These are phyloP conservation scores for Coniochaeta sp. DNA, from an alignment of 2,329 filamentous ascomycete genomes.

Conservation along the genomic window DNA sequence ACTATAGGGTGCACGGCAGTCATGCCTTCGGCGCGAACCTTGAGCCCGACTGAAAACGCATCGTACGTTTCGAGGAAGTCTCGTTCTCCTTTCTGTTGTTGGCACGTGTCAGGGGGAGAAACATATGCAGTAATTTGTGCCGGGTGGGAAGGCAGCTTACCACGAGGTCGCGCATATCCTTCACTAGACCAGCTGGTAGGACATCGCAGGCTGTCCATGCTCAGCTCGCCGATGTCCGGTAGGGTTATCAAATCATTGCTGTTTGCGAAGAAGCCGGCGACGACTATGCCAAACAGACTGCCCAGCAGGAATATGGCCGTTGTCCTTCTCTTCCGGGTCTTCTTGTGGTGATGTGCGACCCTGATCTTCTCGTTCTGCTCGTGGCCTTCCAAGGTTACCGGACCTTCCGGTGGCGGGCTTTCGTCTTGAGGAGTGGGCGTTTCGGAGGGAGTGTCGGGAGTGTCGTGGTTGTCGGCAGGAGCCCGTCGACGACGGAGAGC, in stretches of 20 bases:
- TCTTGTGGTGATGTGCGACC: conserved; percentile 35
- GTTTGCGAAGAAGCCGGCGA: conserved; percentile 83
- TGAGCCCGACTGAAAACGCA: conserved; percentile 83
- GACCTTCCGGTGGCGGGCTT: conserved; percentile 10
- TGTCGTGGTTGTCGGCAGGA: too few species aligned
- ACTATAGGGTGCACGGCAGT: conserved; percentile 80
- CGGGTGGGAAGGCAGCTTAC: conserved; percentile 39
- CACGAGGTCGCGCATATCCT: conserved; percentile 78
- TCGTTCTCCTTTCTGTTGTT: conserved; percentile 67
- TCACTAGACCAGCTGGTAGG: conserved; percentile 76
- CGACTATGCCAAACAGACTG: conserved; percentile 81
- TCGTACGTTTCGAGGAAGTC: conserved; percentile 82
- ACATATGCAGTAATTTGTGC: too few species aligned
- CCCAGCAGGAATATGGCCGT: conserved; percentile 82
- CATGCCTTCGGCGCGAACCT: conserved; percentile 75
- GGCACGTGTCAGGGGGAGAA: neutral
- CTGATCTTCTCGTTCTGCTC: conserved; percentile 28
- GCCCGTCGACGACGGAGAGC: conserved; percentile 17
- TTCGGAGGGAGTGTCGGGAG: conserved; percentile 20
- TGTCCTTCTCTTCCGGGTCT: conserved; percentile 64
- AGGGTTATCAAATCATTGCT: conserved; percentile 85
- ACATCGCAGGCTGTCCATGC: conserved; percentile 82
- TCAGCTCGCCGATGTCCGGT: conserved; percentile 61
- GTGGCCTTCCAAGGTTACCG: conserved; percentile 22
- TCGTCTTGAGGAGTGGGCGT: conserved; percentile 24